These are phyloP conservation scores for Pichia kluyveri DNA, from an alignment of 805 yeast genomes.

Conservation along the genomic window DNA sequence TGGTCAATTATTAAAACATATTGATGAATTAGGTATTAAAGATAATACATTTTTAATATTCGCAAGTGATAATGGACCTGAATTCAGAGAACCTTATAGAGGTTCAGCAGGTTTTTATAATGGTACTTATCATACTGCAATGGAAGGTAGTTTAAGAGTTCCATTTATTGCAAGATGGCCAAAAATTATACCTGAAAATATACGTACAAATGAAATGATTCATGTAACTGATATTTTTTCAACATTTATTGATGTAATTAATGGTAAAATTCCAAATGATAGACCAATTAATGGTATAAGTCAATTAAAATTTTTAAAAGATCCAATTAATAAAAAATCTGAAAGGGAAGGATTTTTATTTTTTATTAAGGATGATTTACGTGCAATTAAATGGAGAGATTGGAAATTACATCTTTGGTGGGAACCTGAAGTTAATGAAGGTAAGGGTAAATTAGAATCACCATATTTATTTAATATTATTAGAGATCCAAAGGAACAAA, in stretches of 20 bases:
- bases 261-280: not conserved
- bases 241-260: not conserved
- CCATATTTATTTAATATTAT: not conserved
- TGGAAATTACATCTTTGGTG: not conserved
- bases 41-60: not conserved
- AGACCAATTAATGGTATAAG: not conserved
- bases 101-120: not conserved
- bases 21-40: not conserved
- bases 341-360: not conserved
- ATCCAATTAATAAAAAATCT: not conserved
- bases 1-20: not conserved
- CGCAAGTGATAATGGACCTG: conserved; percentile 1
- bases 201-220: not conserved
- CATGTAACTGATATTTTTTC: not conserved
- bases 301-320: not conserved
- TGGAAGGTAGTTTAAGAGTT: conserved; percentile 1
- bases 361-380: conserved; percentile 6
- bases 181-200: not conserved
- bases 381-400: conserved; percentile 24
- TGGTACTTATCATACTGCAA: conserved; percentile 1
- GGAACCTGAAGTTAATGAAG: not conserved
- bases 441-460: not conserved
- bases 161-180: conserved; percentile 1
- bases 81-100: not conserved
- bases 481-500: too few relatives aligned